phyloP scores from a whole-genome alignment of 352 stramenopile genomes.

The Phytophthora citricola region DNA sequence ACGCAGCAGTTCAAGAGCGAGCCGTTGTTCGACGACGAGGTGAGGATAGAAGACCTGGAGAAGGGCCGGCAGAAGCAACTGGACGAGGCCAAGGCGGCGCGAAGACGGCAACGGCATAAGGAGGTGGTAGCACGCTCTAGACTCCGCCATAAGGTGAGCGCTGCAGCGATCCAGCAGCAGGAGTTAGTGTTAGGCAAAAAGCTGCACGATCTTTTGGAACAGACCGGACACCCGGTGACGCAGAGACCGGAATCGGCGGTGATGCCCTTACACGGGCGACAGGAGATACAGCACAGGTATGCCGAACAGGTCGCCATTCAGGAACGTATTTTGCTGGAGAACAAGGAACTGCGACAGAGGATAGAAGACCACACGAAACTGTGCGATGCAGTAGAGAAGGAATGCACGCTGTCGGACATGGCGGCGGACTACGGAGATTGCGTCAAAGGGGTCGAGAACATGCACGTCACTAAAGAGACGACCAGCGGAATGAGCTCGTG shows the following conservation, averaged over 20 bases:
- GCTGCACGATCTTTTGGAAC: slow-evolving; percentile 36
- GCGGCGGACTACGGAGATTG: slow-evolving; percentile 12
- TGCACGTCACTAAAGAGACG: background rate
- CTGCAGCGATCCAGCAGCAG: slow-evolving; percentile 37
- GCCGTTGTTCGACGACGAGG: slow-evolving; percentile 32
- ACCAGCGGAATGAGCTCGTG: slow-evolving; percentile 26
- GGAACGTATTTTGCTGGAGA: slow-evolving; percentile 46
- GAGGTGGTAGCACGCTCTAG: slow-evolving; percentile 46
- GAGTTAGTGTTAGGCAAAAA: slow-evolving; percentile 30
- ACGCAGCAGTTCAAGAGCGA: slow-evolving; percentile 26
- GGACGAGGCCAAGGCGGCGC: slow-evolving; percentile 34
- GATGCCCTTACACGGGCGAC: slow-evolving; percentile 5
- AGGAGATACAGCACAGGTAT: slow-evolving; percentile 31
- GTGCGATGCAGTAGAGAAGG: slow-evolving; percentile 32
- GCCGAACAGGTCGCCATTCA: slow-evolving; percentile 37
- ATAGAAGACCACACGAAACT: slow-evolving; percentile 46
- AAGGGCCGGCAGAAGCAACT: slow-evolving; percentile 25
- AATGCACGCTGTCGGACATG: slow-evolving; percentile 20
- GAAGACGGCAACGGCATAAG: slow-evolving; percentile 39
- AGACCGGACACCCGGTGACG: slow-evolving; percentile 26
- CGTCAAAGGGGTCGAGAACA: slow-evolving; percentile 5
- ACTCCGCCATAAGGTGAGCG: slow-evolving; percentile 34
- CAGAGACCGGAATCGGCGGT: slow-evolving; percentile 11
- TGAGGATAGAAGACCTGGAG: slow-evolving; percentile 28
- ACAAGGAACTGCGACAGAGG: slow-evolving; percentile 40